Base-by-base conservation (phyloP, 2,329 filamentous ascomycete genomes). In the Phoma herbarum region DNA sequence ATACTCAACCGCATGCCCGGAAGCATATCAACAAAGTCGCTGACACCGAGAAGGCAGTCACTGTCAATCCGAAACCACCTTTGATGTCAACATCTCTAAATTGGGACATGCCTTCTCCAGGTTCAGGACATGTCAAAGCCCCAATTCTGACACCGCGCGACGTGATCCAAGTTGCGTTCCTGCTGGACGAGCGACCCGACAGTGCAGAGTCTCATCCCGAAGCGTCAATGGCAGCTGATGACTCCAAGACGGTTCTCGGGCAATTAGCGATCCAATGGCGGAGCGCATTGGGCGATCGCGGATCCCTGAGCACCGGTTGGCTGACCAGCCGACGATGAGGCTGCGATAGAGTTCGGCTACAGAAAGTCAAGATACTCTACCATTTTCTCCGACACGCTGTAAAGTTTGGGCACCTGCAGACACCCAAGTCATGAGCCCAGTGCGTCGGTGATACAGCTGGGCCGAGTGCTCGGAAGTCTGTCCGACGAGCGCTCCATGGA, bases 181-280 rank as follows among this genome's bases (percentile, higher is more conserved):
- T 88, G 41, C 79, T 86, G 28, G 83, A 87, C 71, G 82, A 88
- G 63, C 79, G 85, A 57, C 77, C 80, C 52, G 77, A 76, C 4
- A 74, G 76, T n/a, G 72, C 79, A 41, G 78, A 81, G 39, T 77
- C 77, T 7, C 80, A 78, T 39, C 77, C 81, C 44, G 78, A 82
- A 52, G 70, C 62, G 45, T 35, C 60, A 12, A 33, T 43, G 14
- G 35, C 47, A 56, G 56, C 46, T n/a, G 60, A 65, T 25, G 77
- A 78, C 60, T 80, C 80, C 18, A 81, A 83, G 60, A 80, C 90
- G 35, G 81, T 89, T 20, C 87, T 98, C 72, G 94, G 93, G 5
- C 88, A 95, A 62, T 78, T 98, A 65, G 89, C 88, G 42, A 90
- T 98, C 59, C 90, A 92, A 53, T 99, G 95, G 95, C 85, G 91